These are phyloP conservation scores for Euclidium syriacum DNA, from an alignment of 345 rosid genomes.

Conservation along the genomic window DNA sequence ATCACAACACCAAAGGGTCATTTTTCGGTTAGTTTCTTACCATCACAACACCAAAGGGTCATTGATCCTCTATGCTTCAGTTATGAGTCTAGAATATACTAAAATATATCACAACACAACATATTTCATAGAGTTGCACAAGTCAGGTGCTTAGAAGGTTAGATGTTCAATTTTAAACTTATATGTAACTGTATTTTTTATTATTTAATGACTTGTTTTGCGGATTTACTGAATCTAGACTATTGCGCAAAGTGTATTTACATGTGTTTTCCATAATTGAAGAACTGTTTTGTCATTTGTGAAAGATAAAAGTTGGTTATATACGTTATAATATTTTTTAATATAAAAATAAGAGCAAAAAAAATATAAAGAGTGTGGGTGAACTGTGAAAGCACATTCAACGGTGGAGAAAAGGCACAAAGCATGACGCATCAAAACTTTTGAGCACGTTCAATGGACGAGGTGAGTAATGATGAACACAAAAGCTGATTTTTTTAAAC, in stretches of 20 bases:
- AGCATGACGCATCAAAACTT: neutral
- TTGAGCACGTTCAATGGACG: constrained; percentile 21
- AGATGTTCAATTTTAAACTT: neutral
- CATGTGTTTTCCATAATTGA: neutral
- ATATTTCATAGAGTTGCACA: too few relatives aligned
- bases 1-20: too few relatives aligned
- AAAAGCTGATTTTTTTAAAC: constrained; percentile 11
- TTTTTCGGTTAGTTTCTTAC: too few relatives aligned
- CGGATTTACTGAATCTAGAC: neutral
- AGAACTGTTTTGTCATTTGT: neutral
- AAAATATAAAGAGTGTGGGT: neutral
- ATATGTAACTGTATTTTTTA: neutral
- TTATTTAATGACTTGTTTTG: neutral
- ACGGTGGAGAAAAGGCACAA: neutral
- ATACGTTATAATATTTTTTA: neutral
- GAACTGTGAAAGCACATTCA: constrained; percentile 20
- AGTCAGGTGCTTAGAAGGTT: neutral
- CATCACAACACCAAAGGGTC: too few relatives aligned
- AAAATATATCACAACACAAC: too few relatives aligned
- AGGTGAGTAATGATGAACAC: neutral
- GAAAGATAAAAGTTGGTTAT: neutral
- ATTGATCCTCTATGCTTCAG: too few relatives aligned
- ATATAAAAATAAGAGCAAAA: neutral
- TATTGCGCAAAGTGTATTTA: neutral
- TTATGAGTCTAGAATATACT: too few relatives aligned